phyloP scores from a whole-genome alignment of 2,329 filamentous ascomycete genomes.

The Magnaporthiopsis rhizophila region DNA sequence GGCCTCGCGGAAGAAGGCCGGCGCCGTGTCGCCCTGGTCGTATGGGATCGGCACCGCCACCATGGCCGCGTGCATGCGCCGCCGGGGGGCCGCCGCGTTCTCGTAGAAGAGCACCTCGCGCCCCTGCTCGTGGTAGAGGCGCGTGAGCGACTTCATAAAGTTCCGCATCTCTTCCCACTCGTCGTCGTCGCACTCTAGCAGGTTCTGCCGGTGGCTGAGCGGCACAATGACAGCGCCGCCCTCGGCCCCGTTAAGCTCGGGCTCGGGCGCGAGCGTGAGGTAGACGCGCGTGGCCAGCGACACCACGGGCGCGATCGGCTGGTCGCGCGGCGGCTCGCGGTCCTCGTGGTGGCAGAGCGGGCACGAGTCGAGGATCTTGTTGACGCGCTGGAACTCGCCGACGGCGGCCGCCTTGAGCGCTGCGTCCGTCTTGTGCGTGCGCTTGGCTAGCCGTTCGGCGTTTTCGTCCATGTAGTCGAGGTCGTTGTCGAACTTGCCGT shows the following conservation, averaged over 20 bases:
- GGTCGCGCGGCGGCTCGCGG: slow-evolving; percentile 50
- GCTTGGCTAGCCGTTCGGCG: slow-evolving; percentile 76
- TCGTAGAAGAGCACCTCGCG: slow-evolving; percentile 96
- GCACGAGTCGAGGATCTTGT: slow-evolving; percentile 76
- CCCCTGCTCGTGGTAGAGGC: slow-evolving; percentile 90
- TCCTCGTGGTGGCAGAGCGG: slow-evolving; percentile 92
- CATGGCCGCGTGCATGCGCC: slow-evolving; percentile 78
- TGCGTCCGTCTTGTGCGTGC: slow-evolving; percentile 79
- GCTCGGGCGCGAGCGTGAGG: slow-evolving; percentile 81
- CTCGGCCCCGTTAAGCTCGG: slow-evolving; percentile 63
- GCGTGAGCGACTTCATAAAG: slow-evolving; percentile 94
- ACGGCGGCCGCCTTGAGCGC: slow-evolving; percentile 85
- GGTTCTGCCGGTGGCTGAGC: slow-evolving; percentile 75
- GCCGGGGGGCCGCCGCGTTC: slow-evolving; percentile 75
- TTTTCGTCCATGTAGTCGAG: slow-evolving; percentile 98
- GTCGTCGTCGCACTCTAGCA: slow-evolving; percentile 97
- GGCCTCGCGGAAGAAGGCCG: slow-evolving; percentile 92
- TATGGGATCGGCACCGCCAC: slow-evolving; percentile 82
- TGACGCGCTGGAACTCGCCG: slow-evolving; percentile 81
- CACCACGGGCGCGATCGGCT: slow-evolving; percentile 74
- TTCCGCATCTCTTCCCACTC: slow-evolving; percentile 99
- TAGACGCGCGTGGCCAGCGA: slow-evolving; percentile 81
- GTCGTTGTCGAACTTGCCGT: slow-evolving; percentile 82
- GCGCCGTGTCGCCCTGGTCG: slow-evolving; percentile 81
- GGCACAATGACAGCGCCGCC: slow-evolving; percentile 86